Evolutionary conservation across 768 basidiomycete genomes (phyloP).

Genomic region (Termitomyces sp.): DNA sequence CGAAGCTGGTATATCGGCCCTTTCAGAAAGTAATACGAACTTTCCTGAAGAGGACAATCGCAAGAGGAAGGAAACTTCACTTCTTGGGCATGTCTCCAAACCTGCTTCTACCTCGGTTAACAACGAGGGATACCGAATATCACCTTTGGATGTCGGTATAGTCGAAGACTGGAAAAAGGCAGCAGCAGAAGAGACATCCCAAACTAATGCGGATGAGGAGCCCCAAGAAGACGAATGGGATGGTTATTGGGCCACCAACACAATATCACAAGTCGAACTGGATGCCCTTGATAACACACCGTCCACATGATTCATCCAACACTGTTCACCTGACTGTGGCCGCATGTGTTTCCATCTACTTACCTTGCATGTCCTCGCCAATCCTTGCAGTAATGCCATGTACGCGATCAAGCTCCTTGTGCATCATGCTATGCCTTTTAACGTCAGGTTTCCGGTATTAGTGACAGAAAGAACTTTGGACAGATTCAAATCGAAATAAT

Average conservation of each 20-base stretch:
- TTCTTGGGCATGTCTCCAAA: neutral
- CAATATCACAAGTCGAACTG: conserved; percentile 25
- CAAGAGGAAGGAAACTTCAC: neutral
- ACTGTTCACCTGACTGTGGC: neutral
- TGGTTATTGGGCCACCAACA: conserved; percentile 38
- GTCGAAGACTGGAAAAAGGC: conserved; percentile 10
- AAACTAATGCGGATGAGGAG: conserved; percentile 20
- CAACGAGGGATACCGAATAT: conserved; percentile 2
- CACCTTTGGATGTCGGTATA: conserved; percentile 12
- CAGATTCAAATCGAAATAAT: too few relatives aligned
- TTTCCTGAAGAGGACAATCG: conserved; percentile 4
- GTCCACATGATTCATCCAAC: neutral
- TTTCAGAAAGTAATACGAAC: conserved; percentile 19
- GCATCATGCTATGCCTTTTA: neutral
- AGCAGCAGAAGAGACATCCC: conserved; percentile 20
- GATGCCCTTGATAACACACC: conserved; percentile 3
- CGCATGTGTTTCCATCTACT: neutral
- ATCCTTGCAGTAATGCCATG: neutral
- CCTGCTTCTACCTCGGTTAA: neutral
- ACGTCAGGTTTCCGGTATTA: neutral
- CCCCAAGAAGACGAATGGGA: conserved; percentile 46
- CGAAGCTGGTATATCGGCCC: conserved; percentile 45
- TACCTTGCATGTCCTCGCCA: too few relatives aligned
- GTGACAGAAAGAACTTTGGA: neutral
- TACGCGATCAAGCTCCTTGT: neutral